These are phyloP conservation scores for Coemansia sp. DNA, from an alignment of 192 early-diverging fungal species.

Conservation along the genomic window DNA sequence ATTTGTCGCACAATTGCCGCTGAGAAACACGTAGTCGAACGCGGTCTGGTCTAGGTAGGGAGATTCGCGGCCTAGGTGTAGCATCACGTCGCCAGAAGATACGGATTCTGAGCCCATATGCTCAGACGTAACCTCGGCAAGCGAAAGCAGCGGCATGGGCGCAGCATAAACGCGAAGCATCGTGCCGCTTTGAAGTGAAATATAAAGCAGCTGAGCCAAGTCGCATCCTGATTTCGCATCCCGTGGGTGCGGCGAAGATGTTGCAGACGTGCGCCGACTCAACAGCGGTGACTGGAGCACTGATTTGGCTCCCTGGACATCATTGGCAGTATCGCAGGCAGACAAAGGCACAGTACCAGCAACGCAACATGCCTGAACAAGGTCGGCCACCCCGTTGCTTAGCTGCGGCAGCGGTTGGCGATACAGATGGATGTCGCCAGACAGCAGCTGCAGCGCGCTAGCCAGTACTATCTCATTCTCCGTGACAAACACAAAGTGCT, in stretches of 20 bases:
- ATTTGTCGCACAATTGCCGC: constrained; percentile 29
- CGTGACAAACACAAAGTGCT: constrained; percentile 34
- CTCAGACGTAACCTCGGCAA: constrained; percentile 7
- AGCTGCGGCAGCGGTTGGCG: constrained; percentile 13
- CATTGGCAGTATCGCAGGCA: not conserved
- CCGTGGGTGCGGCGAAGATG: not conserved
- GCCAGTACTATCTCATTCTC: constrained; percentile 17
- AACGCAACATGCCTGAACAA: constrained; percentile 15
- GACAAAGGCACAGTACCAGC: constrained; percentile 11
- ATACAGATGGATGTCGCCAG: constrained; percentile 39
- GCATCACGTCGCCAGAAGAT: constrained; percentile 13
- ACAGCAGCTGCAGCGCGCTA: constrained; percentile 38
- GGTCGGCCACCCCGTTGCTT: not conserved
- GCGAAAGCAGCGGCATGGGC: constrained; percentile 5
- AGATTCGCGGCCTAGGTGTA: constrained; percentile 3
- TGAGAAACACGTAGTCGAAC: constrained; percentile 20
- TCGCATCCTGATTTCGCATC: not conserved
- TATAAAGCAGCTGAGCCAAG: constrained; percentile 22
- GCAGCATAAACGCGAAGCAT: constrained; percentile 11
- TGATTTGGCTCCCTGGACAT: not conserved
- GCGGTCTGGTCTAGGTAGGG: not conserved
- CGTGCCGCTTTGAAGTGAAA: constrained; percentile 26
- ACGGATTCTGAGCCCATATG: not conserved
- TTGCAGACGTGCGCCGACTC: not conserved
- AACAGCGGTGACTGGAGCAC: not conserved